phyloP scores from a whole-genome alignment of 176 grass and related monocot genomes.

The Juncus effusus region DNA sequence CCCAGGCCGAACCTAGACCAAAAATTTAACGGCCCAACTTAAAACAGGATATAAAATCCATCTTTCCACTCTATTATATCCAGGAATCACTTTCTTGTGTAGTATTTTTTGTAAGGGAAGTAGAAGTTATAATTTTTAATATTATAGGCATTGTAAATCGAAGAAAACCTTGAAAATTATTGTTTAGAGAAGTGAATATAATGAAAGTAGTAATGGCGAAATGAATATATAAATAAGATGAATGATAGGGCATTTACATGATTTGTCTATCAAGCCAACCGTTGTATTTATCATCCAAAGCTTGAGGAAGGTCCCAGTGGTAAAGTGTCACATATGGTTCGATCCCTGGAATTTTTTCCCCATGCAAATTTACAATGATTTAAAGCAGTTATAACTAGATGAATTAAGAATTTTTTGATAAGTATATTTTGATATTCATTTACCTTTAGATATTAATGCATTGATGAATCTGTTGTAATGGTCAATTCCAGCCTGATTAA shows the following conservation, averaged over 20 bases:
- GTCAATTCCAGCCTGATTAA: constrained; percentile 83
- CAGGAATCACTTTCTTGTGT: too few species aligned
- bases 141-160: too few species aligned
- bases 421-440: background rate
- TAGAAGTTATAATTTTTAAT: too few species aligned
- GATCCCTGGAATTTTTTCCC: constrained; percentile 50
- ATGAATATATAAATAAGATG: background rate
- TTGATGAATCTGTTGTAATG: constrained; percentile 91
- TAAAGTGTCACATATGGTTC: constrained; percentile 82
- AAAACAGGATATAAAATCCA: too few species aligned
- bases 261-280: constrained; percentile 85
- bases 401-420: background rate
- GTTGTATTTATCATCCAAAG: constrained; percentile 63
- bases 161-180: too few species aligned
- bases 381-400: background rate
- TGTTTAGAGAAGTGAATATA: too few species aligned
- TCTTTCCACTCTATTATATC: too few species aligned
- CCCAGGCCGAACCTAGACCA: too few species aligned
- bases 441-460: constrained; percentile 80
- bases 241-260: constrained; percentile 38
- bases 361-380: background rate
- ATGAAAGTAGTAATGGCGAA: too few species aligned
- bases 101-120: too few species aligned
- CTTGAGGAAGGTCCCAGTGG: constrained; percentile 96
- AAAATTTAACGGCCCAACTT: too few species aligned